Base-by-base conservation (phyloP, 768 basidiomycete genomes). In the Calocera cornea region DNA sequence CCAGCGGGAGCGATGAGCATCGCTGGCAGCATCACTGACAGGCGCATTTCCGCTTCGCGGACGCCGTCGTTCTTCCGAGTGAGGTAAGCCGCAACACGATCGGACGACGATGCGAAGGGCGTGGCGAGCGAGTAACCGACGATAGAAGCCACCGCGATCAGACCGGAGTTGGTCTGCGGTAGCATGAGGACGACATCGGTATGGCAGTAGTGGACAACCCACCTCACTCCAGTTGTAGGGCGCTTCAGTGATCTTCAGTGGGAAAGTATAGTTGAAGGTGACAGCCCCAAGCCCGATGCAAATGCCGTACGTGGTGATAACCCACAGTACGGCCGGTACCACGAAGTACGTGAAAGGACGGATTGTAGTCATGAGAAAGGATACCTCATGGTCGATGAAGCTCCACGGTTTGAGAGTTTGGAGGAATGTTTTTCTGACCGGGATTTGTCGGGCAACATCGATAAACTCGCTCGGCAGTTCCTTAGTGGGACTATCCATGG, bases 11-110 rank as follows among this genome's bases (percentile, higher is more conserved):
- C 65, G 65, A 66, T 44, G 44, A 66, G 41, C 65, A 66, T 66
- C 5, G 49, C 65, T 31, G 65, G 65, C n/a, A 66, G 47, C 29
- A 66, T 44, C 17, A 66, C 65, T 14, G 41, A 44, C 22, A 66
- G 65, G 3, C 65, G 65, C 65, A 66, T 66, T 36, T 66, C 65
- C 16, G 65, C 65, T 33, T 66, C 65, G 65, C 65, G 65, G 34
- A 66, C 41, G 11, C 65, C 65, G 31, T 34, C 49, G 65, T 66
- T 66, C 29, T 40, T 29, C 16, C 65, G 41, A 2, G 65, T 66
- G 8, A 66, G 41, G 27, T 49, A 49, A 10, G 65, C 41, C 7
- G 65, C 65, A 8, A 66, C 41, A 16, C 22, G 24, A 33, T 66
- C 65, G 22, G 65, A 66, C n/a, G 65, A 47, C 3, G 41, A 47